Evolutionary conservation across 805 yeast genomes (phyloP).

Genomic region (Kodamaea kaohsiungensis): DNA sequence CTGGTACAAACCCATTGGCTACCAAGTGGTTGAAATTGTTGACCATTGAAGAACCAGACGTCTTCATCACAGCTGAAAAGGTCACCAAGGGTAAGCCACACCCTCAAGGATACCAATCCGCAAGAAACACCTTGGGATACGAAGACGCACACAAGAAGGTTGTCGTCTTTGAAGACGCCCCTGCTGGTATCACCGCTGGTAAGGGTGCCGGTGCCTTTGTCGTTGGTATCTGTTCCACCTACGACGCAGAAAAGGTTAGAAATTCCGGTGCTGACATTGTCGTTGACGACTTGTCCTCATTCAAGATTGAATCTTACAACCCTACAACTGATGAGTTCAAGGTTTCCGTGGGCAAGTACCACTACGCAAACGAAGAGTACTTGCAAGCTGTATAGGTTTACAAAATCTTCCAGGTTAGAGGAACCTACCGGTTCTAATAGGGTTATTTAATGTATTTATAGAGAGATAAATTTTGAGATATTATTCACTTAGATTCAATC

Average conservation of each 20-base stretch:
- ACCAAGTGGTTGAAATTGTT: conserved; percentile 75
- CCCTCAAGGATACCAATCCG: conserved; percentile 77
- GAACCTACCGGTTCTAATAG: neutral
- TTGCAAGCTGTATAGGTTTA: conserved; percentile 19
- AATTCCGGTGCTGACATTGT: conserved; percentile 81
- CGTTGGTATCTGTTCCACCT: conserved; percentile 82
- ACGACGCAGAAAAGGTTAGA: conserved; percentile 66
- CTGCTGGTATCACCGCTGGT: conserved; percentile 85
- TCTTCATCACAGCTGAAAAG: conserved; percentile 80
- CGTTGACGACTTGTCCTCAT: conserved; percentile 67
- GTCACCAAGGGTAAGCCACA: conserved; percentile 82
- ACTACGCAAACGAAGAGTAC: conserved; percentile 43
- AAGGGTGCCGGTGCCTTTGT: conserved; percentile 80
- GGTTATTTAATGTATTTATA: neutral
- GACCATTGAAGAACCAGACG: conserved; percentile 60
- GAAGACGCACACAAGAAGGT: conserved; percentile 36
- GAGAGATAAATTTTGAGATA: neutral
- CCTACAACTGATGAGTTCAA: conserved; percentile 37
- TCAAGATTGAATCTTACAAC: conserved; percentile 57
- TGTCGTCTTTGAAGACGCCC: conserved; percentile 86
- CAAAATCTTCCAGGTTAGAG: neutral
- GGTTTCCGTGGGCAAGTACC: conserved; percentile 42
- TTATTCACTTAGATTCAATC: no score
- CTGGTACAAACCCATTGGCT: conserved; percentile 78
- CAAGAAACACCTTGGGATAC: conserved; percentile 49